A percentile compares a stretch with the other conserved stretches of the same genome.
phyloP scores from a whole-genome alignment of 768 basidiomycete genomes.

The Amanita rubescens region DNA sequence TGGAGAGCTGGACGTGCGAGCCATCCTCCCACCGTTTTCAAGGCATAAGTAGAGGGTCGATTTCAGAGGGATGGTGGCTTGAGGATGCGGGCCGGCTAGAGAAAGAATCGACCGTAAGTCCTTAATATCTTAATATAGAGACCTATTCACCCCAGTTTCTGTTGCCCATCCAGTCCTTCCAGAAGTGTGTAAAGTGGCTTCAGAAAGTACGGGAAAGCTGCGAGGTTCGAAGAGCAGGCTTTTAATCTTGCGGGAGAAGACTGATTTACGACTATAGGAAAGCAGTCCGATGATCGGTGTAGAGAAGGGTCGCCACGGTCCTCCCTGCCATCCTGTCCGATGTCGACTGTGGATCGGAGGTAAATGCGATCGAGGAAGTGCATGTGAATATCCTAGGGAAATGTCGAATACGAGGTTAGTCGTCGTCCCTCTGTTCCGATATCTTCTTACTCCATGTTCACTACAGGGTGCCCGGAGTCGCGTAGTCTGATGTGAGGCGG shows the following conservation, averaged over 20 bases:
- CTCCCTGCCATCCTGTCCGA: constrained; percentile 9
- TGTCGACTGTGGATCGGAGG: constrained; percentile 23
- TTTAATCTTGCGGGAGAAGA: not conserved
- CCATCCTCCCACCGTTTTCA: not conserved
- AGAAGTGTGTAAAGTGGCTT: not conserved
- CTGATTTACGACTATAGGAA: not conserved
- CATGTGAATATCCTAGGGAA: constrained; percentile 22
- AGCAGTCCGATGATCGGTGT: not conserved
- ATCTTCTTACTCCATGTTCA: not conserved
- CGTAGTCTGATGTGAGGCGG: too few species aligned
- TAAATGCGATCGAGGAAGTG: constrained; percentile 19
- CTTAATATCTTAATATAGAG: not conserved
- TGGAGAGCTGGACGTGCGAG: not conserved
- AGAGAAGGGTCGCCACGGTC: not conserved
- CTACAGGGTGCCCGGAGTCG: too few species aligned
- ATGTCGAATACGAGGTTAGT: constrained; percentile 25
- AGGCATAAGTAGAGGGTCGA: not conserved
- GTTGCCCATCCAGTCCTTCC: not conserved
- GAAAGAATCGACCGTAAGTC: not conserved
- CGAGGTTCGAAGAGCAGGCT: not conserved
- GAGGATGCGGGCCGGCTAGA: not conserved
- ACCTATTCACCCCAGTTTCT: not conserved
- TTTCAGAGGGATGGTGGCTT: not conserved
- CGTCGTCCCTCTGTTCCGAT: not conserved
- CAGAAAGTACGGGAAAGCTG: not conserved